Evolutionary conservation across 768 basidiomycete genomes (phyloP).

Genomic region (Termitomyces sp.): DNA sequence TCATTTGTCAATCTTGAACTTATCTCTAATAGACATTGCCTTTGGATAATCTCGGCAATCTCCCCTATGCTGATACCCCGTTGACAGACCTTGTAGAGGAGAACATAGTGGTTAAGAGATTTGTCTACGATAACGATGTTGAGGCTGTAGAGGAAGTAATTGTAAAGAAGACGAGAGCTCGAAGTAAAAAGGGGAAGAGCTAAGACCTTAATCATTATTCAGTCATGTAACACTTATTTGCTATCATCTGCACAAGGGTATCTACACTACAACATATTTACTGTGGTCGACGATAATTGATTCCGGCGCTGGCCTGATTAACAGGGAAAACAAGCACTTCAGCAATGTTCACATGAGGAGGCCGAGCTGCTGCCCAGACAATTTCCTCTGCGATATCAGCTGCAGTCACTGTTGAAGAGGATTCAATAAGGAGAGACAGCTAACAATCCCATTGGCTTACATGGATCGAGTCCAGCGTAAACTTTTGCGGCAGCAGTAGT

Average conservation of each 20-base stretch:
- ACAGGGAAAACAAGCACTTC: constrained; percentile 77
- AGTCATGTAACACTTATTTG: constrained; percentile 16
- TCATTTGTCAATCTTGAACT: not conserved
- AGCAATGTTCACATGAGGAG: constrained; percentile 89
- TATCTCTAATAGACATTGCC: constrained; percentile 44
- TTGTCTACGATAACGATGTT: constrained; percentile 75
- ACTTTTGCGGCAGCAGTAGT: constrained; percentile 80
- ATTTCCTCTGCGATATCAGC: constrained; percentile 97
- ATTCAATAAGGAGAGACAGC: constrained; percentile 5
- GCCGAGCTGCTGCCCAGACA: constrained; percentile 92
- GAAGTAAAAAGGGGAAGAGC: constrained; percentile 48
- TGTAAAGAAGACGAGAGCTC: constrained; percentile 57
- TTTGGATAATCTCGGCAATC: constrained; percentile 74
- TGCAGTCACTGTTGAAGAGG: constrained; percentile 56
- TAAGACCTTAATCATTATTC: constrained; percentile 17
- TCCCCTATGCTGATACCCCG: constrained; percentile 55
- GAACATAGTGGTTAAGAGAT: constrained; percentile 72
- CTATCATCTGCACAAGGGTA: constrained; percentile 17
- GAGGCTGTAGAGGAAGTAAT: constrained; percentile 31
- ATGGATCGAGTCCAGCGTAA: constrained; percentile 83
- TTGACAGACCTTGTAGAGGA: constrained; percentile 59
- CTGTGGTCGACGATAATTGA: constrained; percentile 55
- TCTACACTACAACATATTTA: constrained; percentile 18
- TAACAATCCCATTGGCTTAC: constrained; percentile 46
- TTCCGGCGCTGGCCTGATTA: constrained; percentile 71